These are phyloP conservation scores for Hericium coralloides DNA, from an alignment of 768 basidiomycete species.

Conservation along the genomic window DNA sequence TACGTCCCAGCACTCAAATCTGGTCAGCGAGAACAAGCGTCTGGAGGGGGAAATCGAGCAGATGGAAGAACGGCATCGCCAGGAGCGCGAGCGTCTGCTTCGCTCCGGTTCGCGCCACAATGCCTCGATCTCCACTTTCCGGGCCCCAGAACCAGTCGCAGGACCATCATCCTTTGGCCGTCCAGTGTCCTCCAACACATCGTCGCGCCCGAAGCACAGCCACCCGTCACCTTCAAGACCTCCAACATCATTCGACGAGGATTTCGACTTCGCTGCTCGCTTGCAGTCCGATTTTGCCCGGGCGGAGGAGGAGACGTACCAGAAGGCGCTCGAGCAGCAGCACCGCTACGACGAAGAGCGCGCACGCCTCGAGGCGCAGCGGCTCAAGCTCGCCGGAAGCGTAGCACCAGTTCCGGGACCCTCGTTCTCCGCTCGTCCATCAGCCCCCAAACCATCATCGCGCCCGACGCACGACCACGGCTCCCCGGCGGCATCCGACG, in stretches of 20 bases:
- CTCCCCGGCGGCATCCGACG: neutral
- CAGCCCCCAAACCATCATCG: neutral
- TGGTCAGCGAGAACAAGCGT: slow-evolving; percentile 16
- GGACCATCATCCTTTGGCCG: neutral
- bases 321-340: slow-evolving; percentile 20
- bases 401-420: neutral
- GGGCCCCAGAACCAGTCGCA: neutral
- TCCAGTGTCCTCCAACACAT: neutral
- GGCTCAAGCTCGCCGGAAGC: neutral
- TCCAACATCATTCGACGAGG: neutral
- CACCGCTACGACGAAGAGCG: slow-evolving; percentile 33
- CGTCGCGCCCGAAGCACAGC: neutral
- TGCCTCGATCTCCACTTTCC: neutral
- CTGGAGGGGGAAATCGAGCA: slow-evolving; percentile 9
- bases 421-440: neutral
- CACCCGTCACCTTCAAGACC: neutral
- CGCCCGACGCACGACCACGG: neutral
- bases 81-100: neutral
- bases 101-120: neutral
- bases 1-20: slow-evolving; percentile 5
- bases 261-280: neutral
- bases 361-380: neutral
- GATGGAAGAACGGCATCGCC: neutral
- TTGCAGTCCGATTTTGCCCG: neutral
- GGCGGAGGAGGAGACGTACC: neutral